These are phyloP conservation scores for Phaeoacremonium minimum DNA, from an alignment of 2,329 filamentous ascomycete species.

Conservation along the genomic window DNA sequence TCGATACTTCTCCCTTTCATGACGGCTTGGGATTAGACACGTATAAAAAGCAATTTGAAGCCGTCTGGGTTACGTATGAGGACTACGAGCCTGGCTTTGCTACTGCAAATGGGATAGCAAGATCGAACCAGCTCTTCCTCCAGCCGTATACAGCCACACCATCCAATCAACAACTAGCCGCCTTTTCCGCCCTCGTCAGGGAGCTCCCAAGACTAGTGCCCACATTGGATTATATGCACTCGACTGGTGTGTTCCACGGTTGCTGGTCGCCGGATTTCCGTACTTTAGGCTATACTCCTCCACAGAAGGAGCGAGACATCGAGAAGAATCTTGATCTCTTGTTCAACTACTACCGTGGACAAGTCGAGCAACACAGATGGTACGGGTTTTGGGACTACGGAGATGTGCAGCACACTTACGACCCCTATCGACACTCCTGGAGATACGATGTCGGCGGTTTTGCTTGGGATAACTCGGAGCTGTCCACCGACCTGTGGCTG, in stretches of 20 bases:
- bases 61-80: slow-evolving; percentile 59
- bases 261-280: slow-evolving; percentile 29
- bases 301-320: slow-evolving; percentile 29
- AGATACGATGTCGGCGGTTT: slow-evolving; percentile 60
- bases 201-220: slow-evolving; percentile 48
- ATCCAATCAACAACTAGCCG: slow-evolving; percentile 36
- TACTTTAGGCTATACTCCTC: no score
- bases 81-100: slow-evolving; percentile 53
- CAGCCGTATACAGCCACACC: slow-evolving; percentile 50
- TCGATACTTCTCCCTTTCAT: slow-evolving; percentile 52
- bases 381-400: slow-evolving; percentile 61
- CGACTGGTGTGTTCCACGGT: slow-evolving; percentile 53
- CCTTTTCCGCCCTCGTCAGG: slow-evolving; percentile 38
- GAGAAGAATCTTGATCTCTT: slow-evolving; percentile 52
- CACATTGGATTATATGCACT: slow-evolving; percentile 40
- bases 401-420: slow-evolving; percentile 60
- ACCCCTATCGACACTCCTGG: slow-evolving; percentile 54
- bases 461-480: slow-evolving; percentile 62
- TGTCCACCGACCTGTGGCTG: slow-evolving; percentile 58
- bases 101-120: slow-evolving; percentile 52
- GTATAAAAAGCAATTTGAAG: slow-evolving; percentile 54
- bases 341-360: slow-evolving; percentile 47
- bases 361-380: slow-evolving; percentile 55
- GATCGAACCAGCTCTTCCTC: slow-evolving; percentile 53
- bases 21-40: slow-evolving; percentile 51